These are phyloP conservation scores for Hanseniaspora clermontiae DNA, from an alignment of 805 yeast genomes.

Conservation along the genomic window DNA sequence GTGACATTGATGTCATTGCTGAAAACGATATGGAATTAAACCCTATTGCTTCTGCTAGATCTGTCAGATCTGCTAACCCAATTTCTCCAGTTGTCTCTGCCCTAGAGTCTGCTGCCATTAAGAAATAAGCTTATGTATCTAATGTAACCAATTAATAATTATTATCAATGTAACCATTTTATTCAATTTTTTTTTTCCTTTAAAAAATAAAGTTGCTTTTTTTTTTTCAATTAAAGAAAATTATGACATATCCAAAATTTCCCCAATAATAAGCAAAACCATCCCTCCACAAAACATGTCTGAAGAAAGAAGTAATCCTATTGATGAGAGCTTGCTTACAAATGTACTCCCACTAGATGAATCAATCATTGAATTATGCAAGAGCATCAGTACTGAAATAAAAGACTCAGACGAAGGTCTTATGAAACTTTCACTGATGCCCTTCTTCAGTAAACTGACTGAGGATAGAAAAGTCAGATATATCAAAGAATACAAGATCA, in stretches of 20 bases:
- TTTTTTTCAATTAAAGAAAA: no score
- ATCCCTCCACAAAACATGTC: background rate
- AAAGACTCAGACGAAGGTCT: background rate
- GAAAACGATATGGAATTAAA: conserved; percentile 8
- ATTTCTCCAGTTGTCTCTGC: conserved; percentile 13
- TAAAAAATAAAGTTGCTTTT: background rate
- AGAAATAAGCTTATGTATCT: background rate
- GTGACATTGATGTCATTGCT: background rate
- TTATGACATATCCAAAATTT: background rate
- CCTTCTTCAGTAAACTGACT: background rate
- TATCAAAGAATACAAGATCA: conserved; percentile 1
- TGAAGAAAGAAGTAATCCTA: background rate
- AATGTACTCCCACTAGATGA: background rate
- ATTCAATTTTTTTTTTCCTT: no score
- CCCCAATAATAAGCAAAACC: background rate
- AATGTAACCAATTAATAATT: background rate
- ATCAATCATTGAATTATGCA: background rate
- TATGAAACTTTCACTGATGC: background rate
- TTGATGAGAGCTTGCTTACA: background rate
- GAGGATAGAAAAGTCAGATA: background rate
- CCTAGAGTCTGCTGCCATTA: conserved; percentile 3
- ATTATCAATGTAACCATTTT: no score
- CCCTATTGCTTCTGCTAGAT: conserved; percentile 1
- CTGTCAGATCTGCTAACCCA: background rate
- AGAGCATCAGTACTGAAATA: background rate